Evolutionary conservation across 2,329 filamentous ascomycete genomes (phyloP), one percentile per base, ranked within the genome.

Genomic region (Botryotinia calthae): DNA sequence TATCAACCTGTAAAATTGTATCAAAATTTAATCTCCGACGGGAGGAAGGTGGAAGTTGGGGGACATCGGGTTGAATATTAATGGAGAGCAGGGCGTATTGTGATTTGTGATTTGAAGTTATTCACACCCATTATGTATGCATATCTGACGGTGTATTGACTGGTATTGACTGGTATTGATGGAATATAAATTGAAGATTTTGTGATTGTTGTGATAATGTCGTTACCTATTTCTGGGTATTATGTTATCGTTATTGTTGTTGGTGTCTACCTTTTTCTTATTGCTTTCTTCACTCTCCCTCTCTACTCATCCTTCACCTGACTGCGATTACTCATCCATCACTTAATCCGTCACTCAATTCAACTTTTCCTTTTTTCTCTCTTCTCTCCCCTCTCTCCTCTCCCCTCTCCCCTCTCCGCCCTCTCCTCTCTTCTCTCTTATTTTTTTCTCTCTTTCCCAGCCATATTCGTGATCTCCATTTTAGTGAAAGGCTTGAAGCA

Each of bases 391-490:
- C 54, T 9, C 28, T 9, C 10, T 7, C 14, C 48, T 1, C 58
- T 25, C 10, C 16, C 20, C 34, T 2, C 22, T 9, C 10, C 25
- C 12, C n/a, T 12, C n/a, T 10, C 28, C 28, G 2, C 51, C 12
- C 14, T 31, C 28, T 28, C 9, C 51, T 6, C 25, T 31, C 16
- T 56, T 2, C 54, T 6, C 10, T 56, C 16, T 16, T 8, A 9
- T 34, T 48, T 34, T 31, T 25, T 16, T 54, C 28, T 18, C 20
- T 37, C 14, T 9, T 54, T 42, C n/a, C 25, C 65, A 56, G 48
- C 48, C 65, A 67, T 56, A 63, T 66, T 70, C 68, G 56, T 70
- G 68, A 70, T 70, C 58, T 70, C 42, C 56, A 70, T 64, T 70
- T 70, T 62, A 59, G 58, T 63, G 25, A 63, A 64, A 67, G 64